phyloP scores from a whole-genome alignment of 208 protist genomes.

The Leishmania martiniquensis region DNA sequence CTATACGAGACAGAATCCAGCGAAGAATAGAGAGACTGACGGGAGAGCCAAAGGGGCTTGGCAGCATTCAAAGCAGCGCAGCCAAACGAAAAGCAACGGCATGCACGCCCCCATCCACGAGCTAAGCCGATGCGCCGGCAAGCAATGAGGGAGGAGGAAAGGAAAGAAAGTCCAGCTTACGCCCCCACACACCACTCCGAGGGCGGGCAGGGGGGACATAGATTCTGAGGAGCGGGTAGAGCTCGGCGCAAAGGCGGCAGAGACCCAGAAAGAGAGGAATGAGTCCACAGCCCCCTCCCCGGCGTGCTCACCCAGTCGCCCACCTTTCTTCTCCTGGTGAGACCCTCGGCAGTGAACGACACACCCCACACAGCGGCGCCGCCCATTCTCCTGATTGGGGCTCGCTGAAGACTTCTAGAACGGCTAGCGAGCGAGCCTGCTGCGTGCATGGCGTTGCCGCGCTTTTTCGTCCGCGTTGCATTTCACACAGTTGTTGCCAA shows the following conservation, averaged over 20 bases:
- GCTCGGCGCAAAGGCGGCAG: neutral
- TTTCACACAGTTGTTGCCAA: conserved; percentile 17
- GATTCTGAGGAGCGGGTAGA: neutral
- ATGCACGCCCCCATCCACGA: neutral
- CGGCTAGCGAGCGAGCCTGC: neutral
- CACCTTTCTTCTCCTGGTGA: neutral
- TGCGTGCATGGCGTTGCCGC: neutral
- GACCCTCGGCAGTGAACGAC: neutral
- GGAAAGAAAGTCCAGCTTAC: neutral
- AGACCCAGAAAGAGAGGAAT: neutral
- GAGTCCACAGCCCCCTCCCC: neutral
- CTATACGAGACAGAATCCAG: neutral
- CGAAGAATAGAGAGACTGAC: neutral
- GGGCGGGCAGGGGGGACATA: too few species aligned
- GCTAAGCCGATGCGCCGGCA: neutral
- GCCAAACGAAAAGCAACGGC: neutral
- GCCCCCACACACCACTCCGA: neutral
- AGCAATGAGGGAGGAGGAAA: neutral
- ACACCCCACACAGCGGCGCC: too few species aligned
- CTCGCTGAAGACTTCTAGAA: neutral
- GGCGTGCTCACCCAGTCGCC: neutral
- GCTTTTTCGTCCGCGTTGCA: conserved; percentile 11
- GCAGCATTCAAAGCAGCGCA: neutral
- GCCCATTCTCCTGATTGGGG: neutral
- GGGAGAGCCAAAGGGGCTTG: neutral